These are phyloP conservation scores for Teratosphaeria gauchensis DNA, from an alignment of 2,329 filamentous ascomycete genomes.

Conservation along the genomic window DNA sequence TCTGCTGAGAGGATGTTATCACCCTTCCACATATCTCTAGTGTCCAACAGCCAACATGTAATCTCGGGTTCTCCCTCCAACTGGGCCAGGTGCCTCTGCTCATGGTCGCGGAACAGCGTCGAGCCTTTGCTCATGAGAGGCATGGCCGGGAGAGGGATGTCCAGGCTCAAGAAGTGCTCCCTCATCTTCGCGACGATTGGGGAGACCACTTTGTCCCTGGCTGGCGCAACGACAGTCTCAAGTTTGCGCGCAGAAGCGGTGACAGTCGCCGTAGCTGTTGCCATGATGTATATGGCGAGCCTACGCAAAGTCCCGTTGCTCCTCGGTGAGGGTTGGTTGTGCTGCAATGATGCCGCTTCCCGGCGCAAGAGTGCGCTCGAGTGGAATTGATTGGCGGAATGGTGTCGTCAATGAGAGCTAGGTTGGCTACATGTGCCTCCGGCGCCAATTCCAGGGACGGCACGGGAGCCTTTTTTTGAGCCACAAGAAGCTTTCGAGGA, in stretches of 20 bases:
- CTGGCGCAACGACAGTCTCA: neutral
- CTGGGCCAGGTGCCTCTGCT: neutral
- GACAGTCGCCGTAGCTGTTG: neutral
- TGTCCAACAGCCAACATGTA: conserved; percentile 43
- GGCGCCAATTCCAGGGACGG: neutral
- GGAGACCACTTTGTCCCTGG: conserved; percentile 1
- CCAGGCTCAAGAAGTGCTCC: conserved; percentile 10
- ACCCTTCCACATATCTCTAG: conserved; percentile 38
- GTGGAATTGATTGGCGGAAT: neutral
- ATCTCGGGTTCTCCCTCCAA: conserved; percentile 10
- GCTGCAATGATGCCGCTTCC: neutral
- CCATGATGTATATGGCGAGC: conserved; percentile 2
- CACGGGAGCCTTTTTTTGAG: neutral
- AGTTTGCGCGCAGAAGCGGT: neutral
- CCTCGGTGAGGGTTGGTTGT: neutral
- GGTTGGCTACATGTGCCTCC: neutral
- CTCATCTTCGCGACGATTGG: conserved; percentile 10
- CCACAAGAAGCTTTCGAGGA: neutral
- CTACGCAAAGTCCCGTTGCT: neutral
- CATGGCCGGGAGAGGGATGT: conserved; percentile 8
- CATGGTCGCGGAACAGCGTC: neutral
- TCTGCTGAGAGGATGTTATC: conserved; percentile 33
- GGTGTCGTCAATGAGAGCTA: neutral
- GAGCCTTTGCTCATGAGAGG: neutral
- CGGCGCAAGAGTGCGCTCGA: neutral